These are phyloP conservation scores for Cutaneotrichosporon spelunceum DNA, from an alignment of 1,284 basidiomycete species.

Conservation along the genomic window DNA sequence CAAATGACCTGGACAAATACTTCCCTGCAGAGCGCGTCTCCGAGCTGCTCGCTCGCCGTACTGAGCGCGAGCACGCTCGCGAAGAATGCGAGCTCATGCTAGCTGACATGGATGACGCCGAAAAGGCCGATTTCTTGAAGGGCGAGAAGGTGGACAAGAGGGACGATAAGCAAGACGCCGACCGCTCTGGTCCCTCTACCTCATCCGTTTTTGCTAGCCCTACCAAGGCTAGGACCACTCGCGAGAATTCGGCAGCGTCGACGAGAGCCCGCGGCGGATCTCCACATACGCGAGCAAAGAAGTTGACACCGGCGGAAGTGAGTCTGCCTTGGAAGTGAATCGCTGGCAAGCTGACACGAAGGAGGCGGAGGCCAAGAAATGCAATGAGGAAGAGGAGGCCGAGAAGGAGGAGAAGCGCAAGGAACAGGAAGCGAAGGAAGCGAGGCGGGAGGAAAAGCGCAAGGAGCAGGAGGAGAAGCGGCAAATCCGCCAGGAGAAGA, in stretches of 20 bases:
- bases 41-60: slow-evolving; percentile 17
- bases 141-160: slow-evolving; percentile 20
- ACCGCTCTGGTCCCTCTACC: neutral
- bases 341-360: slow-evolving; percentile 10
- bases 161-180: slow-evolving; percentile 13
- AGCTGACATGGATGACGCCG: slow-evolving; percentile 32
- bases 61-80: slow-evolving; percentile 32
- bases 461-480: slow-evolving; percentile 19
- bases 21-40: slow-evolving; percentile 32
- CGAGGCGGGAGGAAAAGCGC: slow-evolving; percentile 14
- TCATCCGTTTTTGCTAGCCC: neutral
- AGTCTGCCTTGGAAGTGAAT: slow-evolving; percentile 6
- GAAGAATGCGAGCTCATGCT: slow-evolving; percentile 33
- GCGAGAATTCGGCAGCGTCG: neutral
- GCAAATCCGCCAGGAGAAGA: slow-evolving; percentile 20
- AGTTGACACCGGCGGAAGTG: slow-evolving; percentile 38
- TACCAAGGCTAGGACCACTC: neutral
- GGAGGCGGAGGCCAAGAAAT: slow-evolving; percentile 32
- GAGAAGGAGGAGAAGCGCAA: slow-evolving; percentile 12
- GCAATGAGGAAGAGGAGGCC: slow-evolving; percentile 14
- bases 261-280: slow-evolving; percentile 27
- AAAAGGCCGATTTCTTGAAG: slow-evolving; percentile 37
- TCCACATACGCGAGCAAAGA: slow-evolving; percentile 35
- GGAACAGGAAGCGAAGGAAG: slow-evolving; percentile 15
- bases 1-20: slow-evolving; percentile 31